Percentiles rank a stretch among this genome's conserved stretches.
Evolutionary conservation across 768 basidiomycete genomes (phyloP).

Genomic region (Termitomyces sp.): DNA sequence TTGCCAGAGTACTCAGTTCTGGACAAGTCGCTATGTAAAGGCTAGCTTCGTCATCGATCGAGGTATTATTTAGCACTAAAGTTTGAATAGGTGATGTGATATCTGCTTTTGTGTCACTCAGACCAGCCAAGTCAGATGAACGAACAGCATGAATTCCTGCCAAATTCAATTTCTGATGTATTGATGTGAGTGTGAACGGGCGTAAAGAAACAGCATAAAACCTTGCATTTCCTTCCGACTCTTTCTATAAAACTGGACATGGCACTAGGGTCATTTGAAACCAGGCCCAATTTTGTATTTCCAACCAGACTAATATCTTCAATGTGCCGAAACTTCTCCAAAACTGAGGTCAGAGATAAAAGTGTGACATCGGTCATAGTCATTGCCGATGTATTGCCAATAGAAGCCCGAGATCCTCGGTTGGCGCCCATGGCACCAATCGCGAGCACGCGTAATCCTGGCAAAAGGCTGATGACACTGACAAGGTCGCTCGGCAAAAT

Average conservation of each 20-base stretch:
- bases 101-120: slow-evolving; percentile 30
- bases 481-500: slow-evolving; percentile 36
- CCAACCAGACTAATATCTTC: slow-evolving; percentile 57
- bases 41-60: slow-evolving; percentile 52
- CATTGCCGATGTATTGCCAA: slow-evolving; percentile 42
- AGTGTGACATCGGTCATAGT: slow-evolving; percentile 52
- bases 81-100: slow-evolving; percentile 35
- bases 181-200: not conserved
- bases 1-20: slow-evolving; percentile 39
- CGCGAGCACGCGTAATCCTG: slow-evolving; percentile 40
- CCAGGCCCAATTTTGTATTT: slow-evolving; percentile 52
- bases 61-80: slow-evolving; percentile 54
- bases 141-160: slow-evolving; percentile 44
- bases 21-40: slow-evolving; percentile 47
- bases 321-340: slow-evolving; percentile 31
- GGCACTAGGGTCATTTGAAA: slow-evolving; percentile 25
- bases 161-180: slow-evolving; percentile 48
- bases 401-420: slow-evolving; percentile 35
- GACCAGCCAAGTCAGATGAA: slow-evolving; percentile 44
- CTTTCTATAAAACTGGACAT: slow-evolving; percentile 39
- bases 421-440: slow-evolving; percentile 54
- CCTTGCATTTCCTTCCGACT: slow-evolving; percentile 59
- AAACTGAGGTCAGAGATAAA: slow-evolving; percentile 31
- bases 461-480: slow-evolving; percentile 29
- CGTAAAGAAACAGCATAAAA: slow-evolving; percentile 12